Base-by-base conservation (phyloP, 2,329 filamentous ascomycete species). In the Apiospora malaysiana region DNA sequence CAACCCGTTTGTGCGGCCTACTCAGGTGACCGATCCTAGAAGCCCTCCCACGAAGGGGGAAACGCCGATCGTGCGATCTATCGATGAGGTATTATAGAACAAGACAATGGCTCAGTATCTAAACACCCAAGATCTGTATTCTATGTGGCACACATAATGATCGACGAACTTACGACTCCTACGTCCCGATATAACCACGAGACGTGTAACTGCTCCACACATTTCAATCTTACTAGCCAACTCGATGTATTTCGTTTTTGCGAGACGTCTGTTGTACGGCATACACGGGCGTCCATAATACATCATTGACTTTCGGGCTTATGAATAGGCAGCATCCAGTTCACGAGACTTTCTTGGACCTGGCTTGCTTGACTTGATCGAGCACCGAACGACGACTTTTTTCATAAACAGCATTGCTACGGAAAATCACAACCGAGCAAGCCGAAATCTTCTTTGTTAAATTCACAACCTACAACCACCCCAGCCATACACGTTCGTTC, bases 1-100 rank as follows among this genome's bases (percentile, higher is more conserved):
- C 70, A 83, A 80, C 66, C 82, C 86, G 2, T 89, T 89, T 73
- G 85, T 83, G 63, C 83, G 85, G 47, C 87, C 87, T 14, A 76
- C 82, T 2, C 85, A 87, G 72, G 81, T 84, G 14, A 85, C 84
- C 18, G 92, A 95, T 78, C 93, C 93, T 18, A 84, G 93, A 75
- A 94, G 92, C 78, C 93, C 93, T 21, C 91, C 92, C 0, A 93
- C 91, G 16, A 89, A 88, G 76, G 92, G 93, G 49, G 91, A 92
- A 79, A 90, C 89, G 71, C 92, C 93, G 3, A 94, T 95, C 72
- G 89, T 91, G 68, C 86, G 93, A 70, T 94, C 91, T 71, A 95
- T 95, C 76, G 91, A 93, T 79, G 92, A 94, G 77, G 85, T 94
- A 68, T 84, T 95, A 81, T 94, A 86, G 18, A 51, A 18, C 63